Conservation (phyloP, 768 basidiomycete genomes). For the Phanerochaete carnosa region DNA sequence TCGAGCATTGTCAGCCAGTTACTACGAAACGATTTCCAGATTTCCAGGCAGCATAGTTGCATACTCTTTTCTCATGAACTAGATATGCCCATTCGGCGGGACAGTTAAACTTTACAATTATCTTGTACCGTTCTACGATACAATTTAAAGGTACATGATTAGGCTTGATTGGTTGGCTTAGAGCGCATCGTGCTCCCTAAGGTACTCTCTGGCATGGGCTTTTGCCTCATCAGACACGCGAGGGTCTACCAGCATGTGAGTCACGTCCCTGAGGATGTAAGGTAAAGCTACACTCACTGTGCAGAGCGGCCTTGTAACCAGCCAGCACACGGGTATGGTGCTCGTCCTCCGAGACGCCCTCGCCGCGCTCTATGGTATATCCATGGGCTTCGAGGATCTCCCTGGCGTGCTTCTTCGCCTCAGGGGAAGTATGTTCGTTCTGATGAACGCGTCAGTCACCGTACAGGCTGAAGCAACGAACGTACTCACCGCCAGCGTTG, state of each 20-base stretch:
- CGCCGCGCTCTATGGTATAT: conserved; percentile 28
- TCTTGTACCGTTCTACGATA: neutral
- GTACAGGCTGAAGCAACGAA: conserved; percentile 9
- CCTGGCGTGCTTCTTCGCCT: conserved; percentile 52
- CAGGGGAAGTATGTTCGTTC: conserved; percentile 42
- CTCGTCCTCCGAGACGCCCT: conserved; percentile 31
- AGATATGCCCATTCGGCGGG: too few species aligned
- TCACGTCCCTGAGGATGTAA: neutral
- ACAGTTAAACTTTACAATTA: neutral
- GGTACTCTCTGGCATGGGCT: conserved; percentile 40
- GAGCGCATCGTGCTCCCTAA: conserved; percentile 29
- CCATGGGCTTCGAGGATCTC: conserved; percentile 50
- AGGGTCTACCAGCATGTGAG: conserved; percentile 9
- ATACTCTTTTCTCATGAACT: too few species aligned
- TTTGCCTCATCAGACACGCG: conserved; percentile 48
- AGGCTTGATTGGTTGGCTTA: neutral
- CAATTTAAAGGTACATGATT: neutral
- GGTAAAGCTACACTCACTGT: conserved; percentile 34
- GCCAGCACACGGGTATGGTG: conserved; percentile 46
- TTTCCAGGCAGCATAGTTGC: too few species aligned
- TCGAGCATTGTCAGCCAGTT: too few species aligned
- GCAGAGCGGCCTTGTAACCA: conserved; percentile 54
- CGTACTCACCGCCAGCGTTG: conserved; percentile 41
- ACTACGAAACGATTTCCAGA: too few species aligned
- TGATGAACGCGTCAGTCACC: neutral